Percentiles rank a stretch among this genome's conserved stretches.
phyloP scores from a whole-genome alignment of 2,329 filamentous ascomycete species.

The Sporothrix humicola region DNA sequence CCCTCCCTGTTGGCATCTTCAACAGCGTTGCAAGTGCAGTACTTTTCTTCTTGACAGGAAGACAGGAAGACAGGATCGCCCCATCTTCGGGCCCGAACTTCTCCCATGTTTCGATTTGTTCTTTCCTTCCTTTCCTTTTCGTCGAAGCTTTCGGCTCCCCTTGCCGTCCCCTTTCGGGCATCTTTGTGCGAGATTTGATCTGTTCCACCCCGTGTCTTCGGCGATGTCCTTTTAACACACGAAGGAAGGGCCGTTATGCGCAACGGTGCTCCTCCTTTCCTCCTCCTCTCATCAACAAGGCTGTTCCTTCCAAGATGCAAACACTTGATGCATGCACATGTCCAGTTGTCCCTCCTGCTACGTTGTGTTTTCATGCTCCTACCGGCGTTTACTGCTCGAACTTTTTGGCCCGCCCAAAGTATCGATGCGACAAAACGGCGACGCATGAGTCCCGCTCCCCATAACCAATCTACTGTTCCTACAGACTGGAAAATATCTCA shows the following conservation, averaged over 20 bases:
- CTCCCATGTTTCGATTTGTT: no score
- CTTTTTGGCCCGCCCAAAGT: no score
- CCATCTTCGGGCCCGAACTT: no score
- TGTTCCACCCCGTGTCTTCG: neutral
- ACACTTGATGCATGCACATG: neutral
- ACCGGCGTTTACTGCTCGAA: neutral
- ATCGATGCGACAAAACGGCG: neutral
- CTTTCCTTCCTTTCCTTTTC: neutral
- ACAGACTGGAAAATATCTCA: neutral
- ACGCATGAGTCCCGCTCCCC: neutral
- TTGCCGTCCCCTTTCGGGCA: neutral
- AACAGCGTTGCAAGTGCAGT: no score
- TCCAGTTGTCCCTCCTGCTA: neutral
- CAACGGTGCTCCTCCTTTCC: neutral
- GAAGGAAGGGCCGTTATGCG: neutral
- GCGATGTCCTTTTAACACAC: no score
- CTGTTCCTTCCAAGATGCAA: neutral
- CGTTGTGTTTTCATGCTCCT: neutral
- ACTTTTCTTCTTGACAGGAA: neutral
- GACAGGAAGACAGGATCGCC: neutral
- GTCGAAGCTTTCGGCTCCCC: no score
- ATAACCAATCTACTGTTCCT: neutral
- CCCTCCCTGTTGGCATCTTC: neutral
- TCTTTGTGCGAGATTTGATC: slow-evolving; percentile 1
- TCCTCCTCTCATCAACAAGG: neutral